Percentiles rank a stretch among this genome's conserved stretches.
Conservation (phyloP, 164 flowering plant species). For the Cinnamomum micranthum region DNA sequence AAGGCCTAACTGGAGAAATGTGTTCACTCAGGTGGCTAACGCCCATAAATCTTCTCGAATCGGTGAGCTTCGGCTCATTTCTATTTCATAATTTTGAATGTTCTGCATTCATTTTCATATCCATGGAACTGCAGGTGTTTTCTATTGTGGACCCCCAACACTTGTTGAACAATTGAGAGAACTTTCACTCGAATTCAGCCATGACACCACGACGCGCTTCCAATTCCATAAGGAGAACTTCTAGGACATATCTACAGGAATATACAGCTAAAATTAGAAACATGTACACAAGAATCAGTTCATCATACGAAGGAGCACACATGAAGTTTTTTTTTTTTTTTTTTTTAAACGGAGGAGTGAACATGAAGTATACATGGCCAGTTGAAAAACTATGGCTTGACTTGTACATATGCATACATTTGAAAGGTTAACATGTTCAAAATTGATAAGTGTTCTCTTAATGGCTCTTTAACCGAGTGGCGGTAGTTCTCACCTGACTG, state of each 20-base stretch:
- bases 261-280: background rate
- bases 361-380: background rate
- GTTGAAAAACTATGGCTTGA: background rate
- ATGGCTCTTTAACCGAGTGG: no score
- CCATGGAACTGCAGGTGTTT: conserved; percentile 61
- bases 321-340: background rate
- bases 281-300: background rate
- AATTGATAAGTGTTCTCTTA: no score
- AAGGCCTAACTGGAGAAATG: conserved; percentile 94
- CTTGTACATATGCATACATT: background rate
- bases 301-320: background rate
- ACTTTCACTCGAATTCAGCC: conserved; percentile 71
- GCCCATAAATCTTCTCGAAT: conserved; percentile 49
- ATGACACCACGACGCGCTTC: conserved; percentile 65
- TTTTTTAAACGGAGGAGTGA: no score
- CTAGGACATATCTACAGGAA: conserved; percentile 23
- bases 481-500: no score
- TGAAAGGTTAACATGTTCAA: background rate
- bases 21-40: conserved; percentile 54
- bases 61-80: conserved; percentile 33
- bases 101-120: background rate
- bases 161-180: conserved; percentile 50
- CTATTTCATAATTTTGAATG: background rate
- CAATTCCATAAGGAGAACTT: conserved; percentile 92
- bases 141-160: conserved; percentile 82